phyloP scores from a whole-genome alignment of 2,329 filamentous ascomycete genomes.

The Fusarium multiceps region DNA sequence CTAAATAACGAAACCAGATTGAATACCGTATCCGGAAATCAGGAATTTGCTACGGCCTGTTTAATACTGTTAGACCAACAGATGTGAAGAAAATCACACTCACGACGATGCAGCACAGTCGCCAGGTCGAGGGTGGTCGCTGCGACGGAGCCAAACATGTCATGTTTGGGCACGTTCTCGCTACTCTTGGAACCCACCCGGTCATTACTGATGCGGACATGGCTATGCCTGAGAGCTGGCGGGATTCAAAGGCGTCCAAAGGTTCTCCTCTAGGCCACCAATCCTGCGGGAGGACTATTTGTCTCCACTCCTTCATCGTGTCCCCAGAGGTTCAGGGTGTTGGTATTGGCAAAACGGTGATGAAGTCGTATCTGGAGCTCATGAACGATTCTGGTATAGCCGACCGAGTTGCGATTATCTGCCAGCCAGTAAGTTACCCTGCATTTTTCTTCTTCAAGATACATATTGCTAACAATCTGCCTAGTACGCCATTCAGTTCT shows the following conservation, averaged over 20 bases:
- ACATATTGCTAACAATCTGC: conserved; percentile 1
- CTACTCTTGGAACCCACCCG: conserved; percentile 73
- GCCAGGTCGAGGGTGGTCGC: conserved; percentile 66
- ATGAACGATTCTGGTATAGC: conserved; percentile 77
- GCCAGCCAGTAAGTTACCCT: conserved; percentile 70
- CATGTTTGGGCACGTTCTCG: conserved; percentile 81
- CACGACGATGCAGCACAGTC: conserved; percentile 61
- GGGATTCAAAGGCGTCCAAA: conserved; percentile 55
- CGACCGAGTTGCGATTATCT: conserved; percentile 79
- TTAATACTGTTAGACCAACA: conserved; percentile 70
- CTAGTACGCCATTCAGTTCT: conserved; percentile 77
- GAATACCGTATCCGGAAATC: conserved; percentile 50
- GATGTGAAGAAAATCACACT: conserved; percentile 60
- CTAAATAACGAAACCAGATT: conserved; percentile 38
- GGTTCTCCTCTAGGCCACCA: conserved; percentile 72
- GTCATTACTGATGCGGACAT: conserved; percentile 81
- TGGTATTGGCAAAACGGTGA: conserved; percentile 77
- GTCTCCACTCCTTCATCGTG: conserved; percentile 84
- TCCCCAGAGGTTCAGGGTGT: conserved; percentile 78
- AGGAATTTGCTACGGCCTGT: conserved; percentile 81
- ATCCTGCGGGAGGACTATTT: conserved; percentile 78
- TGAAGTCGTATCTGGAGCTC: conserved; percentile 81
- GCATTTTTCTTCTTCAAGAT: not conserved
- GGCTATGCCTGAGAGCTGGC: conserved; percentile 77
- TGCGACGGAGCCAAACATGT: conserved; percentile 57